A percentile compares a stretch with the other conserved stretches of the same genome.
Evolutionary conservation across 352 stramenopile genomes (phyloP).

Genomic region (Globisporangium sylvaticum): DNA sequence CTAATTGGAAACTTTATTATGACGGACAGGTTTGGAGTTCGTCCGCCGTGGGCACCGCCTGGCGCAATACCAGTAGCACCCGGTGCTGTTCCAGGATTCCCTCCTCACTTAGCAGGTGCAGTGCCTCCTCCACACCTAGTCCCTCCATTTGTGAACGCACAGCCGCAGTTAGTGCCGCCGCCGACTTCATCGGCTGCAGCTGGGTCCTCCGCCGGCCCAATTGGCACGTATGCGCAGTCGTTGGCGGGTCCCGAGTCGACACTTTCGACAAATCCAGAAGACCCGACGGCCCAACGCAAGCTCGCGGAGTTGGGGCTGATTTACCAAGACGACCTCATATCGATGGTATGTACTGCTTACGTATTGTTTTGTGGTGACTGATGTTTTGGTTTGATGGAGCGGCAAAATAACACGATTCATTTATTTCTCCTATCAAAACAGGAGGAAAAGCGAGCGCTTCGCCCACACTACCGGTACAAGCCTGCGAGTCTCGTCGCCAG

Average conservation of each 20-base stretch:
- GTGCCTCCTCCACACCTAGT: conserved; percentile 5
- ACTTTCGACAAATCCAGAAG: conserved; percentile 24
- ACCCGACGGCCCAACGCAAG: conserved; percentile 16
- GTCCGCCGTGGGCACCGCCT: conserved; percentile 15
- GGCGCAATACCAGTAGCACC: conserved; percentile 1
- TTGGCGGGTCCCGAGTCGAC: conserved; percentile 19
- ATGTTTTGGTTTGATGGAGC: neutral
- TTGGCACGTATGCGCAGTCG: conserved; percentile 8
- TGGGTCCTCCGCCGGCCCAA: conserved; percentile 2
- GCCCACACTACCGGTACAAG: conserved; percentile 74
- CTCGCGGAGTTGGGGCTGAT: conserved; percentile 37
- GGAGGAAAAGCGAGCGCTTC: conserved; percentile 78
- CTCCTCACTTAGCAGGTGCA: conserved; percentile 2
- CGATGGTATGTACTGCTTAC: conserved; percentile 37
- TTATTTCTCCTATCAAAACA: conserved; percentile 11
- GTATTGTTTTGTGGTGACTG: neutral
- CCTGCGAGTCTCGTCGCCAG: conserved; percentile 19
- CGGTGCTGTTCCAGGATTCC: conserved; percentile 1
- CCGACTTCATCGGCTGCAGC: conserved; percentile 1
- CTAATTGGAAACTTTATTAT: neutral
- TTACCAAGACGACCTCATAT: conserved; percentile 50
- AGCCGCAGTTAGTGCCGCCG: neutral
- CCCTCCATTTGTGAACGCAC: conserved; percentile 27
- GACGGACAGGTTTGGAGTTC: conserved; percentile 12
- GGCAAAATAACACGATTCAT: neutral